These are phyloP conservation scores for Suhomyces panamericanus DNA, from an alignment of 1,139 yeast genomes.

Conservation along the genomic window DNA sequence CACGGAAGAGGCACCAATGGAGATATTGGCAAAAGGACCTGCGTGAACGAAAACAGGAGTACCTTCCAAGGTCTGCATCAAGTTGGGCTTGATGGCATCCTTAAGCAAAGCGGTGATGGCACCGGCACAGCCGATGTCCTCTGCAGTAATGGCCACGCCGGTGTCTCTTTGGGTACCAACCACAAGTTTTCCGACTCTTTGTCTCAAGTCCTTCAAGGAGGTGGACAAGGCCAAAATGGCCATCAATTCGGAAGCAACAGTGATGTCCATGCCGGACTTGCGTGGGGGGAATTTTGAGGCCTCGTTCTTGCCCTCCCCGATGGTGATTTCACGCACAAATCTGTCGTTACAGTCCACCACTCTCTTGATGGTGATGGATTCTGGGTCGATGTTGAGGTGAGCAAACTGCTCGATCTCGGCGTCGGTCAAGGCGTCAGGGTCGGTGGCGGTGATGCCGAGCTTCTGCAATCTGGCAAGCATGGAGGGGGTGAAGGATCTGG, in stretches of 20 bases:
- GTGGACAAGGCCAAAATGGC: constrained; percentile 92
- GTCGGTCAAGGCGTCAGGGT: constrained; percentile 78
- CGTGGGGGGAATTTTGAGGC: constrained; percentile 67
- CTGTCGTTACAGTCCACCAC: constrained; percentile 97
- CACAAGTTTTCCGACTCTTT: constrained; percentile 87
- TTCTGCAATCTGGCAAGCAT: constrained; percentile 78
- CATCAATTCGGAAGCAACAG: constrained; percentile 98
- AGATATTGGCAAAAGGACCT: constrained; percentile 97
- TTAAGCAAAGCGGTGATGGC: constrained; percentile 93
- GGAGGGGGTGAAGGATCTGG: constrained; percentile 71
- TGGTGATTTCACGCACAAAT: constrained; percentile 84
- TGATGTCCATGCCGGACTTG: constrained; percentile 91
- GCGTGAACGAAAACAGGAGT: constrained; percentile 98
- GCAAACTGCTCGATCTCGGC: constrained; percentile 79
- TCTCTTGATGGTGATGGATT: constrained; percentile 92
- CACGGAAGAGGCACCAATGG: constrained; percentile 94
- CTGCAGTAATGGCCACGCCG: constrained; percentile 93
- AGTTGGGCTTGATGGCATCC: constrained; percentile 95
- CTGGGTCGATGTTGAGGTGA: constrained; percentile 90
- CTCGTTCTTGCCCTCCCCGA: constrained; percentile 94
- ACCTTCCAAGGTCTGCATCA: constrained; percentile 98
- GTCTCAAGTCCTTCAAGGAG: constrained; percentile 82
- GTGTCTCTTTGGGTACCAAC: constrained; percentile 76
- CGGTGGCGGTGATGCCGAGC: constrained; percentile 75
- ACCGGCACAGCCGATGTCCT: constrained; percentile 96